A percentile compares a stretch with the other conserved stretches of the same genome.
Evolutionary conservation across 73 alveolate species (phyloP).

Genomic region (Effrenium voratum): DNA sequence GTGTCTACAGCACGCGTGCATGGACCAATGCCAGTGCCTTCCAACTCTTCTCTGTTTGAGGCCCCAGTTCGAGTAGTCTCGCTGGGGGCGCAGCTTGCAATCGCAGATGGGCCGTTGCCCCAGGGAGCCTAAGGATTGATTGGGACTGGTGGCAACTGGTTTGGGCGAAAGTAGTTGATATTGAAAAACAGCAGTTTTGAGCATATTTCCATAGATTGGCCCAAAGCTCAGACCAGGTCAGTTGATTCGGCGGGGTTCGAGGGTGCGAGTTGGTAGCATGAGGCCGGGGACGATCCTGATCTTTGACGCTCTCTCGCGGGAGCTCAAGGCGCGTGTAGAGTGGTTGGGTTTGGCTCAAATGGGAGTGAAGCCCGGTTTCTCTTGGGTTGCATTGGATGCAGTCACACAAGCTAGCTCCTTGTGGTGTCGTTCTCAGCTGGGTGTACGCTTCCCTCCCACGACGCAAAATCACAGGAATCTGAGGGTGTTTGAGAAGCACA

Average conservation of each 20-base stretch:
- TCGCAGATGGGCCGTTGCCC: constrained; percentile 66
- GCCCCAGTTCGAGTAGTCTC: constrained; percentile 90
- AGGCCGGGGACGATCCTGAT: constrained; percentile 85
- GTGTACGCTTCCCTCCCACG: too few relatives aligned
- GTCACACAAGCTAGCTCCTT: too few relatives aligned
- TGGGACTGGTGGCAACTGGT: too few relatives aligned
- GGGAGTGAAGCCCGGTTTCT: too few relatives aligned
- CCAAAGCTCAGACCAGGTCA: neutral
- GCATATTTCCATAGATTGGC: neutral
- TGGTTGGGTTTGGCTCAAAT: too few relatives aligned
- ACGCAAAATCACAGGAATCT: too few relatives aligned
- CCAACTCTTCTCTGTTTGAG: too few relatives aligned
- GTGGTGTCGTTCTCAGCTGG: too few relatives aligned
- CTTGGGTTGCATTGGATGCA: too few relatives aligned
- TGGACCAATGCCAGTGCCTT: neutral
- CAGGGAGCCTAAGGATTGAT: neutral
- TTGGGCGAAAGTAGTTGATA: too few relatives aligned
- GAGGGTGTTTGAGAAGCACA: too few relatives aligned
- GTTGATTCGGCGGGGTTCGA: neutral
- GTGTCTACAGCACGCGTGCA: neutral
- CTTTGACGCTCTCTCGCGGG: constrained; percentile 75
- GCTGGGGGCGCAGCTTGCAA: constrained; percentile 88
- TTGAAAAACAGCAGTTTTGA: neutral
- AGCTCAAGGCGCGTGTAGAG: constrained; percentile 25
- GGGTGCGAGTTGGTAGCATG: neutral